A percentile compares a stretch with the other conserved stretches of the same genome.
Conservation (phyloP, 2,329 filamentous ascomycete species). For the Colletotrichum lentis region DNA sequence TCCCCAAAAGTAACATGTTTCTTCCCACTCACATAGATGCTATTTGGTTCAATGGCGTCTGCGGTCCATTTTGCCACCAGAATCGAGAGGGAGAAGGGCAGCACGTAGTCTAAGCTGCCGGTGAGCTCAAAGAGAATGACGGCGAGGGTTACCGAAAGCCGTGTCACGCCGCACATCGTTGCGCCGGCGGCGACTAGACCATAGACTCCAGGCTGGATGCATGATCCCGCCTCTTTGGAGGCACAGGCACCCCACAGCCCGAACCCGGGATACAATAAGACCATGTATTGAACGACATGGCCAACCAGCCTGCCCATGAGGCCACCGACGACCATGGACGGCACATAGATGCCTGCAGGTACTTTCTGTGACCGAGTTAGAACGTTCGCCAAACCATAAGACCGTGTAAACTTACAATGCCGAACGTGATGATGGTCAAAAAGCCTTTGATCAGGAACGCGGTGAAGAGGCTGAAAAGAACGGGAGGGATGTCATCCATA, state of each 20-base stretch:
- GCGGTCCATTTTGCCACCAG: constrained; percentile 98
- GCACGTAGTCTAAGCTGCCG: constrained; percentile 90
- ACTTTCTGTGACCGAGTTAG: constrained; percentile 70
- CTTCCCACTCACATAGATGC: constrained; percentile 76
- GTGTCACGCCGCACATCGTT: constrained; percentile 97
- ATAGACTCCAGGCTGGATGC: constrained; percentile 96
- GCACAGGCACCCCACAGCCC: constrained; percentile 79
- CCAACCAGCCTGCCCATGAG: constrained; percentile 88
- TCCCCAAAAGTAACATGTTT: not conserved
- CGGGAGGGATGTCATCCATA: constrained; percentile 78
- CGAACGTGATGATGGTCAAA: constrained; percentile 90
- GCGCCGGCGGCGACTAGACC: constrained; percentile 93
- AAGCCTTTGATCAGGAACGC: constrained; percentile 92
- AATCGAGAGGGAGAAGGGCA: constrained; percentile 92
- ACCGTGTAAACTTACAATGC: constrained; percentile 66
- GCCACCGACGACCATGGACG: constrained; percentile 97
- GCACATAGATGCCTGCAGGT: constrained; percentile 95
- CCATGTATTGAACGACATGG: constrained; percentile 83
- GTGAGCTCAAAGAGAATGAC: constrained; percentile 97
- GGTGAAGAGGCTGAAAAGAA: constrained; percentile 74
- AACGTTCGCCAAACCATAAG: not conserved
- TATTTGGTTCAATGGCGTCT: constrained; percentile 90
- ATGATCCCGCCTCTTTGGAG: constrained; percentile 75
- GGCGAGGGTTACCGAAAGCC: constrained; percentile 89
- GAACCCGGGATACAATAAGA: constrained; percentile 75